These are phyloP conservation scores for Aspergillus fischeri DNA, from an alignment of 2,329 filamentous ascomycete species.

Conservation along the genomic window DNA sequence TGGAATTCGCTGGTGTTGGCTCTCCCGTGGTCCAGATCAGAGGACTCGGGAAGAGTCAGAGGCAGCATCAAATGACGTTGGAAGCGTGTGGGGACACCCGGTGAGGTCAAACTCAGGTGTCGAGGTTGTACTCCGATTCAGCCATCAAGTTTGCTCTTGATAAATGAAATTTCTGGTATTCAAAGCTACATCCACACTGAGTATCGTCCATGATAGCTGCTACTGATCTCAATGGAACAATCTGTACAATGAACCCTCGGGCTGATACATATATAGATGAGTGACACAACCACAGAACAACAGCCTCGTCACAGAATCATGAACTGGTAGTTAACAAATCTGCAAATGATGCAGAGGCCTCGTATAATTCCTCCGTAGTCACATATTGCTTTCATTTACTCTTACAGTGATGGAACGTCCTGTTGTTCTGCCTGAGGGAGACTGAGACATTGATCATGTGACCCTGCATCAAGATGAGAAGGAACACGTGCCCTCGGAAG, in stretches of 20 bases:
- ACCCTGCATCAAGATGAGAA: not conserved
- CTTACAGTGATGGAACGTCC: not conserved
- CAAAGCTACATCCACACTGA: not conserved
- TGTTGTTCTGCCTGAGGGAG: not conserved
- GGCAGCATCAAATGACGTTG: not conserved
- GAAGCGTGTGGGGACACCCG: slow-evolving; percentile 13
- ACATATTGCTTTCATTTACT: not conserved
- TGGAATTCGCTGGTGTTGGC: not conserved
- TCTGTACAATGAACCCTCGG: not conserved
- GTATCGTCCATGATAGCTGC: not conserved
- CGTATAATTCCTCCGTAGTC: not conserved
- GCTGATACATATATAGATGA: not conserved
- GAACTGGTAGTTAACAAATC: not conserved
- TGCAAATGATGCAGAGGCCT: not conserved
- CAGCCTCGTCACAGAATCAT: not conserved
- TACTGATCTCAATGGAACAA: not conserved
- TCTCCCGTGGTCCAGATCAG: not conserved
- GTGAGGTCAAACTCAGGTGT: slow-evolving; percentile 12
- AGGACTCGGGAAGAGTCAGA: not conserved
- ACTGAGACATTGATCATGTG: not conserved
- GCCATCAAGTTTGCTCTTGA: not conserved
- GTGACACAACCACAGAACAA: not conserved
- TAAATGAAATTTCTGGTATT: not conserved
- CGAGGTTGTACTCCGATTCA: not conserved
- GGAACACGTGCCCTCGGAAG: slow-evolving; percentile 3